These are phyloP conservation scores for Xerocomellus amylosporus DNA, from an alignment of 768 basidiomycete species.

Conservation along the genomic window DNA sequence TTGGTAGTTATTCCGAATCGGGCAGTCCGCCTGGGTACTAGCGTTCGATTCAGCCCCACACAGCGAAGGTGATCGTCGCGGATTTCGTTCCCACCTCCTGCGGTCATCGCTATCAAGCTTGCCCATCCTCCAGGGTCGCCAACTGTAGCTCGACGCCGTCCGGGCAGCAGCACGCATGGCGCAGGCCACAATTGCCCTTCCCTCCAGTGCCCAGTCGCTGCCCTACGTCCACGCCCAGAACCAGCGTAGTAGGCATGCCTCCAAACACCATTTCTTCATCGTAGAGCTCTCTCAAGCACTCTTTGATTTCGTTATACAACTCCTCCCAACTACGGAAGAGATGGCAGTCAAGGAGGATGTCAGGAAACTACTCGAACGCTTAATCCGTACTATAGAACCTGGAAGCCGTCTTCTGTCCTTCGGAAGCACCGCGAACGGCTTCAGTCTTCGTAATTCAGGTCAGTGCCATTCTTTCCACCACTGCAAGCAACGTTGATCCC, in stretches of 20 bases:
- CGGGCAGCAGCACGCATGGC: constrained; percentile 22
- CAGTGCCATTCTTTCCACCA: constrained; percentile 17
- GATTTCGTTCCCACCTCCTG: constrained; percentile 20
- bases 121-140: constrained; percentile 3
- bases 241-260: constrained; percentile 35
- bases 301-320: constrained; percentile 91
- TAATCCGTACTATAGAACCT: constrained; percentile 94
- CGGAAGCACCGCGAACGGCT: constrained; percentile 95
- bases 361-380: constrained; percentile 87
- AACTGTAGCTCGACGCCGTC: constrained; percentile 1
- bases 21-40: constrained; percentile 22
- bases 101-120: constrained; percentile 11
- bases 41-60: constrained; percentile 17
- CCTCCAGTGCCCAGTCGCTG: constrained; percentile 21
- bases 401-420: constrained; percentile 88
- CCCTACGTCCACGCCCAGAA: constrained; percentile 34
- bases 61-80: constrained; percentile 29
- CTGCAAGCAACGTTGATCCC: constrained; percentile 10
- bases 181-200: constrained; percentile 26
- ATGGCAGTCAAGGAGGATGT: constrained; percentile 95
- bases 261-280: constrained; percentile 62
- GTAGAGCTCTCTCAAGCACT: constrained; percentile 85
- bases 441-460: constrained; percentile 96
- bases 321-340: constrained; percentile 87
- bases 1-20: constrained; percentile 28